Evolutionary conservation across 805 yeast genomes (phyloP), one percentile per base, ranked within the genome.

Genomic region (Ogataea paradorogensis): DNA sequence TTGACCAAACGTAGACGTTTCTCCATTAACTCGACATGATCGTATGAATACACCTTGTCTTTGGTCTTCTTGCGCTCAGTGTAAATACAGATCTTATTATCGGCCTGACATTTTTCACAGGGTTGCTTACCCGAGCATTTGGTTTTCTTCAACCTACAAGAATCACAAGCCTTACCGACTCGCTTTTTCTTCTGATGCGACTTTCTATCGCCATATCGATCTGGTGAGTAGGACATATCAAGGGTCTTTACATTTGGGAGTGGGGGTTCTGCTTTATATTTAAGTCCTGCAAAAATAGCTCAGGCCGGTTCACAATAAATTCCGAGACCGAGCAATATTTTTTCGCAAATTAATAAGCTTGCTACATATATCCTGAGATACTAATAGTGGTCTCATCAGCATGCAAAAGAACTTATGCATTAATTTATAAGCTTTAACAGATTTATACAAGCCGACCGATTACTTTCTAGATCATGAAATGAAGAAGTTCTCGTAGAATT

Each of bases 121-220:
- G 84, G 84, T 46, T 74, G 74, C 35, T 70, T 69, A 15, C 84
- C 84, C 42, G 77, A 78, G 55, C 84, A 78, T 46, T 78, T 78
- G 5, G 82, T 78, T 60, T 78, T 78, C 52, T 78, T 78, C 40
- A 78, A 66, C 30, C 84, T 63, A 55, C 84, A 78, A 37, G 74
- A 70, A 52, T 78, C 83, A 48, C 84, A 78, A 5, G 84, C 84
- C 49, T 77, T 78, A 9, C 81, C 80, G 3, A 78, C 83, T 44
- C 84, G 56, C 54, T 71, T 75, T 59, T 77, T 78, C 42, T 53
- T 49, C 24, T 42, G 44, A 15, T 43, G 46, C 18, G 40, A 31
- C 27, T 38, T 35, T 25, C 36, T 28, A 14, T 33, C 38, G 27
- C 41, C 38, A 33, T 16, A 39, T 18, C 46, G 30, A 25, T 37